These are phyloP conservation scores for Samsoniella hepiali DNA, from an alignment of 2,329 filamentous ascomycete species.

Conservation along the genomic window DNA sequence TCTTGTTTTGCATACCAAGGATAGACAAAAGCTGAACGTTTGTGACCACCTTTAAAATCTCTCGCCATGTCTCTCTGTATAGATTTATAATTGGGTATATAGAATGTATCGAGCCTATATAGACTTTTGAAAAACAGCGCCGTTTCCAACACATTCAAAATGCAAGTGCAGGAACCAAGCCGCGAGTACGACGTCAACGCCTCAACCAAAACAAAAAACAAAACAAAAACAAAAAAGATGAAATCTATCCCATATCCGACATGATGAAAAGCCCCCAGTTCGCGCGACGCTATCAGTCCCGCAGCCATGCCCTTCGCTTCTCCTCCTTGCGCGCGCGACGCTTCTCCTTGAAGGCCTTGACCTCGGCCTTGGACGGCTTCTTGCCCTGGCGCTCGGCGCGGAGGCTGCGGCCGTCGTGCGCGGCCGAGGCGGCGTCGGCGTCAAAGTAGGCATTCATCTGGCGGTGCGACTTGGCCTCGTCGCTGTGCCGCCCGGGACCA, in stretches of 20 bases:
- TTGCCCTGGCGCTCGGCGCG: slow-evolving; percentile 86
- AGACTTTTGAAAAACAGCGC: background rate
- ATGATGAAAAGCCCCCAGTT: background rate
- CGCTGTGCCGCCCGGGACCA: slow-evolving; percentile 73
- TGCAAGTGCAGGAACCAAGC: background rate
- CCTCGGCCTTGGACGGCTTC: slow-evolving; percentile 78
- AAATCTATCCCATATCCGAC: background rate
- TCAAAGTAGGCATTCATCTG: slow-evolving; percentile 97
- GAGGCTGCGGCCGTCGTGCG: slow-evolving; percentile 83
- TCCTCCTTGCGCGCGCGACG: slow-evolving; percentile 86
- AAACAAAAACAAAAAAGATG: background rate
- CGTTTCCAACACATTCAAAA: background rate
- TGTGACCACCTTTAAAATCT: background rate
- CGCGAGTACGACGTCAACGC: background rate
- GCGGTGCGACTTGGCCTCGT: slow-evolving; percentile 80
- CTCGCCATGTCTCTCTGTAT: background rate
- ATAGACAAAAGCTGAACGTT: slow-evolving; percentile 1
- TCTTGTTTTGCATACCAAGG: slow-evolving; percentile 11
- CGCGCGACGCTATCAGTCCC: slow-evolving; percentile 56
- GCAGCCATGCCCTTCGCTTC: slow-evolving; percentile 86
- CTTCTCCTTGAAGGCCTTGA: slow-evolving; percentile 91
- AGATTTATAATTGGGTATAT: slow-evolving; percentile 6
- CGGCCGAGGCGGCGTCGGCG: slow-evolving; percentile 88
- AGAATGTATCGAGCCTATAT: background rate
- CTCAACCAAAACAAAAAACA: background rate